phyloP scores from a whole-genome alignment of 1,284 basidiomycete species.

The Stereum hirsutum region DNA sequence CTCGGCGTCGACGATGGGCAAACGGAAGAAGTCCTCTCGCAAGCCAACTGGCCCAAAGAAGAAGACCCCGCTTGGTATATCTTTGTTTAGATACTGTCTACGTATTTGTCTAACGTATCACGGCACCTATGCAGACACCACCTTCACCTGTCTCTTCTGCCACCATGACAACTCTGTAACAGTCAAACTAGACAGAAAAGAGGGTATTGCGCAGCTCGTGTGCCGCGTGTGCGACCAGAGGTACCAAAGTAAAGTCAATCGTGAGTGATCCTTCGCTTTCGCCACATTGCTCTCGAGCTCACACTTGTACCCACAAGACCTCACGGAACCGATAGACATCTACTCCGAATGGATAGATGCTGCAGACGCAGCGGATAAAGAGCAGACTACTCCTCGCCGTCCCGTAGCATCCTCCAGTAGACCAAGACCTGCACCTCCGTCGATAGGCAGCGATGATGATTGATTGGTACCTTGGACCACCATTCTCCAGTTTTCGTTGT shows the following conservation, averaged over 20 bases:
- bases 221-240: constrained; percentile 78
- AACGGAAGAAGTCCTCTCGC: constrained; percentile 80
- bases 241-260: constrained; percentile 78
- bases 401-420: constrained; percentile 52
- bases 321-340: constrained; percentile 84
- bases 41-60: constrained; percentile 50
- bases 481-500: too few relatives aligned
- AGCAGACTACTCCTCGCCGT: constrained; percentile 38
- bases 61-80: constrained; percentile 63
- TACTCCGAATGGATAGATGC: constrained; percentile 93
- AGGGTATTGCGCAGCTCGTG: constrained; percentile 66
- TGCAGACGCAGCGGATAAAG: constrained; percentile 73
- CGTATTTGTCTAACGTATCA: constrained; percentile 1
- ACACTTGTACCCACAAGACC: constrained; percentile 34
- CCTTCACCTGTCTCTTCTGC: constrained; percentile 84
- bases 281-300: background rate
- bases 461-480: background rate
- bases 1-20: constrained; percentile 48
- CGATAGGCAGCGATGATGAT: constrained; percentile 18
- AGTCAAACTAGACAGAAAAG: constrained; percentile 79
- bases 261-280: constrained; percentile 40
- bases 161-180: constrained; percentile 86
- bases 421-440: constrained; percentile 25
- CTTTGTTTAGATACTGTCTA: background rate
- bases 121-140: constrained; percentile 41